phyloP scores from a whole-genome alignment of 2,329 filamentous ascomycete species.

The Diatrype stigma region DNA sequence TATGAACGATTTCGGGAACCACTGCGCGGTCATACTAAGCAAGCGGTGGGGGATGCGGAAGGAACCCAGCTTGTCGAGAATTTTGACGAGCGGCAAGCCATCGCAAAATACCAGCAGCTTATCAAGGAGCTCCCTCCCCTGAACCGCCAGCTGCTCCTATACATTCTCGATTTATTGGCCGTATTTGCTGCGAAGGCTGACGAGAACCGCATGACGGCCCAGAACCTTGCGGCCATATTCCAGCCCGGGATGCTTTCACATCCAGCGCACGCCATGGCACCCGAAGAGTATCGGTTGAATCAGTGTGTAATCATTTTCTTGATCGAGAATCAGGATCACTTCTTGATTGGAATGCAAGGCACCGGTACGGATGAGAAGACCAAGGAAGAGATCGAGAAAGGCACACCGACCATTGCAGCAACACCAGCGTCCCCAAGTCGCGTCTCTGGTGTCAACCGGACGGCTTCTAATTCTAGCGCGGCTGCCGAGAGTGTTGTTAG shows the following conservation, averaged over 20 bases:
- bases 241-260: conserved; percentile 95
- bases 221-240: conserved; percentile 94
- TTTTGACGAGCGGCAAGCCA: conserved; percentile 72
- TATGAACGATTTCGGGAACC: conserved; percentile 90
- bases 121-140: conserved; percentile 91
- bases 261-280: conserved; percentile 90
- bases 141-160: conserved; percentile 89
- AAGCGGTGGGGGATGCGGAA: conserved; percentile 67
- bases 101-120: conserved; percentile 77
- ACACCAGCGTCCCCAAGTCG: conserved; percentile 47
- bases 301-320: conserved; percentile 97
- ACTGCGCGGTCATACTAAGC: conserved; percentile 65
- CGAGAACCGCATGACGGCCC: conserved; percentile 93
- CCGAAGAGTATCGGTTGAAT: conserved; percentile 87
- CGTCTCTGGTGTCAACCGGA: conserved; percentile 62
- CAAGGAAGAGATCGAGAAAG: conserved; percentile 62
- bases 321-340: conserved; percentile 97
- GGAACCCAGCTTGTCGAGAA: conserved; percentile 66
- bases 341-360: conserved; percentile 96
- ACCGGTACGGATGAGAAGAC: conserved; percentile 91
- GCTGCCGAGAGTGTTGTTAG: conserved; percentile 82
- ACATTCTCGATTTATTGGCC: conserved; percentile 90
- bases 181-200: conserved; percentile 97
- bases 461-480: conserved; percentile 82
- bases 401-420: conserved; percentile 53